Evolutionary conservation across 345 rosid species (phyloP), one percentile per base, ranked within the genome.

Genomic region (Murraya paniculata): DNA sequence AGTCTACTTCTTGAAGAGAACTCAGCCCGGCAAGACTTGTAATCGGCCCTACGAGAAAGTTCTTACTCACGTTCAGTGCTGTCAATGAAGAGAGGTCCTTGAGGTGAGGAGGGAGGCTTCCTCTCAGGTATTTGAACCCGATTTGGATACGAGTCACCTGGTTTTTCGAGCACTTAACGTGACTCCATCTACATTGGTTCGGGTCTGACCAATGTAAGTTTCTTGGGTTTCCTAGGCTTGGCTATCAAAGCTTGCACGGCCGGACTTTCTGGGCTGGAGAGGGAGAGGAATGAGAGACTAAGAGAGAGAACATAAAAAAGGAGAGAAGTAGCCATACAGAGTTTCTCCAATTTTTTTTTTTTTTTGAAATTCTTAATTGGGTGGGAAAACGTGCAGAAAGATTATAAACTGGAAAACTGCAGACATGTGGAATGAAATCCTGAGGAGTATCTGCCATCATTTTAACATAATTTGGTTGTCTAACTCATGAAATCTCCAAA

Each of bases 91-190:
- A 72, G 48, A 96, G 89, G 56, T 71, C 87, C 41, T 70, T 81
- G 70, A 96, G 85, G 18, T 89, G 85, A 0, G 87, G 60, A 22
- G 97, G 91, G 38, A 95, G 89, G 7, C 85, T 86, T 5, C 93
- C 91, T 1, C 1, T 8, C 14, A 94, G 67, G 33, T 55, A 86
- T 18, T 81, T 31, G 72, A 93, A 92, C 13, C 45, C 88, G 45
- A 96, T 90, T 77, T 90, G 94, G 79, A 95, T 93, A 31, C 80
- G 71, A 16, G 81, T 79, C 0, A 96, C 91, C 41, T 87, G 84
- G 30, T 78, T 80, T 10, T 41, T 16, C 19, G 71, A 58, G 78
- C 97, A 94, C 9, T 6, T 2, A 25, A 91, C 93, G 0, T 80
- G 31, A 2, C 1, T 1, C 97, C 98, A 94, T 6, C 79, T 14